Evolutionary conservation across 2,329 filamentous ascomycete genomes (phyloP), one percentile per base, ranked within the genome.

Genomic region (Fusarium paranaense): DNA sequence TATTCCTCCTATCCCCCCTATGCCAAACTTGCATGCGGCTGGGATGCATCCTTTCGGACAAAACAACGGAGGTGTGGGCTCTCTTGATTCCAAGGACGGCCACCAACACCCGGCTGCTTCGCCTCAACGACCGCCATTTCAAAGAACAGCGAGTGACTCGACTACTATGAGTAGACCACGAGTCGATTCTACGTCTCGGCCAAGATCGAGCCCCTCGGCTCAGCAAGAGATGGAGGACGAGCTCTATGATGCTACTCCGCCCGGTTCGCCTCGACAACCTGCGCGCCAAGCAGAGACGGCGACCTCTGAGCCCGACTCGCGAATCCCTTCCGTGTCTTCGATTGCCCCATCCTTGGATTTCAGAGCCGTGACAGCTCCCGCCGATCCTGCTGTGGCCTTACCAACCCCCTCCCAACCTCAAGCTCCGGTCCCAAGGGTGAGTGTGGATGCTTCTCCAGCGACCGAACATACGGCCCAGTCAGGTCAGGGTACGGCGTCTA

Each of bases 161-260:
- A 82, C 79, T 9, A 78, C 76, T 6, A 69, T 78, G 40, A 80
- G 73, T 52, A 76, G 75, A 33, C 60, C 73, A 32, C 74, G 67
- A n/a, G 65, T 76, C 16, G 73, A 78, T 8, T 80, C 82, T 27
- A 35, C 71, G 11, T 61, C 73, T 6, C 75, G 81, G 7, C 82
- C 81, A 8, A 71, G 75, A 50, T 83, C 82, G n/a, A 83, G 78
- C 52, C 81, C 80, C 4, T 78, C 78, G 2, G 58, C 67, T 14
- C 72, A 76, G 27, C 65, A 69, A 37, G 80, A 81, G 13, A 78
- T 75, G 11, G 84, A 86, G 10, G 84, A 86, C 5, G 81, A 87
- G 30, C 77, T 88, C 5, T 88, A 88, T 74, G 83, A 87, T 67
- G 85, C 85, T 6, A 87, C 86, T 2, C 86, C 87, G 1, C 86